Base-by-base conservation (phyloP, 352 stramenopile species). In the Globisporangium barbulae region DNA sequence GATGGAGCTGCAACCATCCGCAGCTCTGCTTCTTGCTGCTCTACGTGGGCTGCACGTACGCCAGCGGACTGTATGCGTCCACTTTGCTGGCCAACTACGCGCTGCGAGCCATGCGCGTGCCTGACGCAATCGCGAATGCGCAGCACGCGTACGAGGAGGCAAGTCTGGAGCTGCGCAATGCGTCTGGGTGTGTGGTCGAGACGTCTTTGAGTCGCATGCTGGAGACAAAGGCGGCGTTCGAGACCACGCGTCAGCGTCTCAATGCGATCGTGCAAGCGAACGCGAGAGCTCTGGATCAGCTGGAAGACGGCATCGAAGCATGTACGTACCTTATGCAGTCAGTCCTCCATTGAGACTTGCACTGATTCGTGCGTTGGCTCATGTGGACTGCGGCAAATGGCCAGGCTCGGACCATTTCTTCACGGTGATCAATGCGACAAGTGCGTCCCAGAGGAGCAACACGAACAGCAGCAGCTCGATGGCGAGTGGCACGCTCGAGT, bases 11-110 rank as follows among this genome's bases (percentile, higher is more conserved):
- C 59, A 73, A 68, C 45, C 83, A 81, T 47, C 80, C 82, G 25
- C 76, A 81, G 0, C 44, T 85, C 7, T 72, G 71, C 52, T 89
- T 88, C 63, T 44, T 81, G n/a, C n/a, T 89, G 19, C 61, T 88
- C 15, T 76, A 83, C 37, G 44, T 87, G 22, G 17, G 69, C 22
- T 81, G 71, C 52, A 76, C 69, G 17, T 78, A 76, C 42, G 42
- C 70, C 5, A 75, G 74, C 25, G 82, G 82, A n/a, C 64, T 76
- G 33, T 76, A 75, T 62, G 55, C 80, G 9, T 75, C 80, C 9
- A 75, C 74, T 2, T 62, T 72, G 50, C 22, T 88, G 30, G 71
- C 76, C 1, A 39, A 69, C 15, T 75, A 60, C 69, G 60, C 64
- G 21, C 58, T 91, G 33, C 48, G 66, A 5, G 12, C 59, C 1